These are phyloP conservation scores for Colletotrichum sp. DNA, from an alignment of 2,329 filamentous ascomycete species.

Conservation along the genomic window DNA sequence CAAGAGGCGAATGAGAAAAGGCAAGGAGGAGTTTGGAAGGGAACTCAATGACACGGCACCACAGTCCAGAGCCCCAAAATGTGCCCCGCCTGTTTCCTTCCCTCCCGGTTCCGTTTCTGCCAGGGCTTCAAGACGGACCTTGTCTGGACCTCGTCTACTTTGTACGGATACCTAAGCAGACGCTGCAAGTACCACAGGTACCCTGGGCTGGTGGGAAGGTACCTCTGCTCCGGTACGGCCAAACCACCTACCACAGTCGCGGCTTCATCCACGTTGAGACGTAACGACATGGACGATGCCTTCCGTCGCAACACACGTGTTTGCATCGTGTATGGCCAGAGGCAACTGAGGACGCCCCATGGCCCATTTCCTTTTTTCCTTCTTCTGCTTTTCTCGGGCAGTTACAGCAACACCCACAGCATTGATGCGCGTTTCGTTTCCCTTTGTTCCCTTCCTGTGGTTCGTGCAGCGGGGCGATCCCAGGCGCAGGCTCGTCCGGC, in stretches of 20 bases:
- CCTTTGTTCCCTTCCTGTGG: background rate
- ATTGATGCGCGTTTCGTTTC: background rate
- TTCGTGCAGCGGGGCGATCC: background rate
- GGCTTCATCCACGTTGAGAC: constrained; percentile 14
- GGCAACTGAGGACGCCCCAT: background rate
- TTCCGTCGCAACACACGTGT: constrained; percentile 8
- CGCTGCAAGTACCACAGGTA: background rate
- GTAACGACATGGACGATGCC: background rate
- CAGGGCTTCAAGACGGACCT: background rate
- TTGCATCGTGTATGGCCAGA: constrained; percentile 1
- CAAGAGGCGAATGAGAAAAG: background rate
- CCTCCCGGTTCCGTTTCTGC: constrained; percentile 3
- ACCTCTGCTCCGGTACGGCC: background rate
- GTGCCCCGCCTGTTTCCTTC: constrained; percentile 1
- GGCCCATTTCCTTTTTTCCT: background rate
- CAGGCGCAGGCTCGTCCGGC: background rate
- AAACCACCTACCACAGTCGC: constrained; percentile 3
- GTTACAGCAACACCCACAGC: background rate
- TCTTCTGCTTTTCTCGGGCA: background rate
- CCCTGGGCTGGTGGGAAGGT: background rate
- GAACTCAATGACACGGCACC: background rate
- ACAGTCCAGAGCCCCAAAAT: constrained; percentile 9
- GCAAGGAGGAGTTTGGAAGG: background rate
- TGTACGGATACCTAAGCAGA: background rate
- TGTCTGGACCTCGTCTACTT: background rate